phyloP scores from a whole-genome alignment of 257 asterid genomes.

The Gentiana macrophylla region DNA sequence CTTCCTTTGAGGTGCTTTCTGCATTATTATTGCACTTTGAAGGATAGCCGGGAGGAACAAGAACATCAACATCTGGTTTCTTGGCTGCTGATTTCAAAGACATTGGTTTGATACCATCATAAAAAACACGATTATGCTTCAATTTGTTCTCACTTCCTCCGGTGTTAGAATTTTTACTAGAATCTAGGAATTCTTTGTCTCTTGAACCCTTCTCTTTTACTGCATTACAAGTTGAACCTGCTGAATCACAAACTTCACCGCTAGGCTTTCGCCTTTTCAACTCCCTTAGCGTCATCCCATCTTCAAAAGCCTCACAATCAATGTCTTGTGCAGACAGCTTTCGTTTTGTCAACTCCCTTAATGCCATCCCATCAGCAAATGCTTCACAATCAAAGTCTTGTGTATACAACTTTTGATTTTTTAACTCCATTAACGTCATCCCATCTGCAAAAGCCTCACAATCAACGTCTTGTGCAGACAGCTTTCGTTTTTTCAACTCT shows the following conservation, averaged over 20 bases:
- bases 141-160: too few species aligned
- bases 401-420: neutral
- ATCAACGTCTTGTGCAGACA: neutral
- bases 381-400: neutral
- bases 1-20: too few species aligned
- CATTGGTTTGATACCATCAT: neutral
- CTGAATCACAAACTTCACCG: too few species aligned
- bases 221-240: neutral
- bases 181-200: too few species aligned
- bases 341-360: neutral
- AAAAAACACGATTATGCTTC: too few species aligned
- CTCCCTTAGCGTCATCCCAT: neutral
- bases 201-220: neutral
- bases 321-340: neutral
- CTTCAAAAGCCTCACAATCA: neutral
- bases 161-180: too few species aligned
- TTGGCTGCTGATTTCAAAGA: neutral
- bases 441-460: neutral
- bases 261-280: neutral
- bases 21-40: too few species aligned
- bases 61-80: neutral
- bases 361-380: neutral
- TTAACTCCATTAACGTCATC: too few species aligned
- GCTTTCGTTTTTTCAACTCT: neutral
- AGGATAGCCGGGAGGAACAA: neutral